Evolutionary conservation across 1,139 yeast genomes (phyloP).

Genomic region (Kurtzmaniella quercitrusa): DNA sequence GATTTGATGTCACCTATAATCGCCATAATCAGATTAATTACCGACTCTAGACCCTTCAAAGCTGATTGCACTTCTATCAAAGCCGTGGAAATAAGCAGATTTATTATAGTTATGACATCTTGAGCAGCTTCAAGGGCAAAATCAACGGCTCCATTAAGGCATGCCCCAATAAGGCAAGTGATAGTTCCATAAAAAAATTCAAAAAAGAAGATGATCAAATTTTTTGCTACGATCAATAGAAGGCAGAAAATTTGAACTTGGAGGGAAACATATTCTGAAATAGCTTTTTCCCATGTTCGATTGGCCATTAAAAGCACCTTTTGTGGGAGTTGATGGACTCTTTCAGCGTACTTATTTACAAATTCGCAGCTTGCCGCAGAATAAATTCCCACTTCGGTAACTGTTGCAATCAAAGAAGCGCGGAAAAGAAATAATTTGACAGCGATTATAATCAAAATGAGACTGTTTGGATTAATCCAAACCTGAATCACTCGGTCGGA

Average conservation of each 20-base stretch:
- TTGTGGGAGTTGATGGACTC: slow-evolving; percentile 49
- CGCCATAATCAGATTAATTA: slow-evolving; percentile 46
- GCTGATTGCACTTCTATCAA: slow-evolving; percentile 64
- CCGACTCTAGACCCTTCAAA: slow-evolving; percentile 46
- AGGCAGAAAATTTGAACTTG: slow-evolving; percentile 30
- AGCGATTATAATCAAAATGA: slow-evolving; percentile 41
- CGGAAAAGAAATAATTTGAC: slow-evolving; percentile 50
- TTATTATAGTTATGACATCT: slow-evolving; percentile 53
- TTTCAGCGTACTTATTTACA: slow-evolving; percentile 42
- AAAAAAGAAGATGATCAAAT: slow-evolving; percentile 58
- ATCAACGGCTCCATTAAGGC: slow-evolving; percentile 67
- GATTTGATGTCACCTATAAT: slow-evolving; percentile 45
- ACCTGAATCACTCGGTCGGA: slow-evolving; percentile 52
- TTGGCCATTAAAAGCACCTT: slow-evolving; percentile 55
- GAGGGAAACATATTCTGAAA: background rate
- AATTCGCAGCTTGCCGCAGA: slow-evolving; percentile 40
- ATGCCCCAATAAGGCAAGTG: slow-evolving; percentile 73
- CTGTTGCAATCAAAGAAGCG: slow-evolving; percentile 33
- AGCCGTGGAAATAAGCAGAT: slow-evolving; percentile 50
- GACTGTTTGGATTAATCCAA: slow-evolving; percentile 55
- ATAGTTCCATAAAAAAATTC: slow-evolving; percentile 81
- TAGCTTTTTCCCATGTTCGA: slow-evolving; percentile 41
- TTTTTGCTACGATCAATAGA: slow-evolving; percentile 53
- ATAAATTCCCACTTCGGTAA: slow-evolving; percentile 29
- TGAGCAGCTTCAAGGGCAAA: slow-evolving; percentile 75